These are phyloP conservation scores for Pterulicium gracile DNA, from an alignment of 1,284 basidiomycete species.

Conservation along the genomic window DNA sequence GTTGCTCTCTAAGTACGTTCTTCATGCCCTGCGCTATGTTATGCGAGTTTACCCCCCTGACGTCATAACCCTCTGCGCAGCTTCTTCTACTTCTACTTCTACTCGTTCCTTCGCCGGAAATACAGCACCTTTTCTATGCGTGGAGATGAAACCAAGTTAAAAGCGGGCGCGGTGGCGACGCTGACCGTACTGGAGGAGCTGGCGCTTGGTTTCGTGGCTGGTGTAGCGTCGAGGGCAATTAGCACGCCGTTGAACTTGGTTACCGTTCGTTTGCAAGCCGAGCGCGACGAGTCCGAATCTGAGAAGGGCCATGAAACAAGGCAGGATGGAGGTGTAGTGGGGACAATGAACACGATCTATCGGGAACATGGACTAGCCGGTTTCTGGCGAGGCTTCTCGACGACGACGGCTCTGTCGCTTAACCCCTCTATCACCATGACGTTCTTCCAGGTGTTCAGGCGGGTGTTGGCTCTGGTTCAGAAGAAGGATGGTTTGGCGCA, in stretches of 20 bases:
- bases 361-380: conserved; percentile 32
- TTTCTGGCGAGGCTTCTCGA: conserved; percentile 50
- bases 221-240: conserved; percentile 40
- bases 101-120: conserved; percentile 25
- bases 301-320: conserved; percentile 19
- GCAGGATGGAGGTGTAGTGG: conserved; percentile 14
- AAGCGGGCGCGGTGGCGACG: conserved; percentile 19
- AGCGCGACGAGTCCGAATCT: conserved; percentile 22
- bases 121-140: conserved; percentile 10
- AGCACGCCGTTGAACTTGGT: conserved; percentile 42
- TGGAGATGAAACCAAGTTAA: conserved; percentile 12
- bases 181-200: conserved; percentile 32
- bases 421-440: conserved; percentile 46
- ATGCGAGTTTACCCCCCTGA: not conserved
- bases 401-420: conserved; percentile 35
- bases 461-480: conserved; percentile 18
- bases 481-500: conserved; percentile 7
- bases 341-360: conserved; percentile 32
- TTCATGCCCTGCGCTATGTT: not conserved
- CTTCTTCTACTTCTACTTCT: conserved; percentile 38
- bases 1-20: conserved; percentile 37
- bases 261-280: conserved; percentile 38
- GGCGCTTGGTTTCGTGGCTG: conserved; percentile 38
- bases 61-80: conserved; percentile 15
- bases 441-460: conserved; percentile 40